Percentiles rank a stretch among this genome's conserved stretches.
phyloP scores from a whole-genome alignment of 2,329 filamentous ascomycete species.

The Phialemoniopsis sp. region DNA sequence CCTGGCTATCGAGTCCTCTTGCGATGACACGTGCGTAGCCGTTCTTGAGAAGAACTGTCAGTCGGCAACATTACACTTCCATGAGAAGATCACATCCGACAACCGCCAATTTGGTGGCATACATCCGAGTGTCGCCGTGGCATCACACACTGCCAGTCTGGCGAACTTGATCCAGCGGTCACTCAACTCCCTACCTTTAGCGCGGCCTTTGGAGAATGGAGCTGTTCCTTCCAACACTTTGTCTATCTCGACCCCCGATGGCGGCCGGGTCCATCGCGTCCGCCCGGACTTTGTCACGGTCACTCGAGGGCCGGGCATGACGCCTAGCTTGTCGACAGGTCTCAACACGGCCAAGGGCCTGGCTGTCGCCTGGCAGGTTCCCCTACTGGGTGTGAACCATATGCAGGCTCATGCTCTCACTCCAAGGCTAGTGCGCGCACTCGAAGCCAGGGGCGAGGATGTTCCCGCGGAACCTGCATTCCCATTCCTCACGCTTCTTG shows the following conservation, averaged over 20 bases:
- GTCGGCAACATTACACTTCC: conserved; percentile 64
- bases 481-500: conserved; percentile 83
- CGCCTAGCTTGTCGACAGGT: conserved; percentile 70
- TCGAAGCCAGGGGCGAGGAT: conserved; percentile 27
- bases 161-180: conserved; percentile 64
- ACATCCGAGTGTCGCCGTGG: conserved; percentile 70
- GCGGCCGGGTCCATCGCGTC: conserved; percentile 14
- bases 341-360: conserved; percentile 84
- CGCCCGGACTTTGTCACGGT: conserved; percentile 73
- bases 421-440: conserved; percentile 67
- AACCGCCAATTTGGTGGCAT: conserved; percentile 73
- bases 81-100: conserved; percentile 78
- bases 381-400: conserved; percentile 84
- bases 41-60: conserved; percentile 58
- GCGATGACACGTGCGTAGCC: conserved; percentile 91
- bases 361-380: conserved; percentile 76
- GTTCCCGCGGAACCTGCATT: conserved; percentile 48
- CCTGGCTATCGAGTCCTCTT: conserved; percentile 78
- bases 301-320: conserved; percentile 89
- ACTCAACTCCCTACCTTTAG: conserved; percentile 43
- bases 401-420: conserved; percentile 97
- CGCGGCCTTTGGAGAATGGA: neutral
- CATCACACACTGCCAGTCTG: conserved; percentile 70
- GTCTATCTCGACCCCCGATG: neutral
- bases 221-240: neutral